Evolutionary conservation across 176 grass and related monocot species (phyloP).

Genomic region (Juncus inflexus): DNA sequence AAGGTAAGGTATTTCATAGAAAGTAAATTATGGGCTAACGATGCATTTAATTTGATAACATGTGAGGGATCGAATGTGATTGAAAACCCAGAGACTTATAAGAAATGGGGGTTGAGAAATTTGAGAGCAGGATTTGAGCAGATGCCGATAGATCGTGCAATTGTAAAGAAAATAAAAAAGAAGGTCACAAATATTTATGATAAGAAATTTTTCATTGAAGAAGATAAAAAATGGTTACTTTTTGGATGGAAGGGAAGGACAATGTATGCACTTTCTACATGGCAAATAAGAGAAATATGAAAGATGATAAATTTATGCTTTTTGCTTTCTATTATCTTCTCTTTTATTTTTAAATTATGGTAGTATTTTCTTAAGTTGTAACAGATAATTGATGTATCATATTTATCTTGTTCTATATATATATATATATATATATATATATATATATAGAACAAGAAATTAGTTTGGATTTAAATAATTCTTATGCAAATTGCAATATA

Average conservation of each 20-base stretch:
- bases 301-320: too few species aligned
- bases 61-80: conserved; percentile 27
- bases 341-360: too few species aligned
- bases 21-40: conserved; percentile 25
- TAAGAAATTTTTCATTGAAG: conserved; percentile 33
- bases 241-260: conserved; percentile 29
- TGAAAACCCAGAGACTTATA: conserved; percentile 39
- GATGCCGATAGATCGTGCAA: conserved; percentile 12
- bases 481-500: too few species aligned
- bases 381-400: too few species aligned
- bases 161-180: conserved; percentile 27
- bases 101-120: conserved; percentile 37
- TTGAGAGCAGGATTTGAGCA: conserved; percentile 30
- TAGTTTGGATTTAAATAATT: too few species aligned
- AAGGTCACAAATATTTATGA: conserved; percentile 29
- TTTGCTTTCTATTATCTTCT: too few species aligned
- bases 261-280: conserved; percentile 14
- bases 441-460: too few species aligned
- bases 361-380: too few species aligned
- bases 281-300: conserved; percentile 5
- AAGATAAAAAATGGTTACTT: conserved; percentile 33
- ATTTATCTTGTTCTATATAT: too few species aligned
- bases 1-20: conserved; percentile 28
- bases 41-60: conserved; percentile 35
- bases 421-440: too few species aligned